Conservation (phyloP, 2,329 filamentous ascomycete species). For the Periglandula ipomoeae region DNA sequence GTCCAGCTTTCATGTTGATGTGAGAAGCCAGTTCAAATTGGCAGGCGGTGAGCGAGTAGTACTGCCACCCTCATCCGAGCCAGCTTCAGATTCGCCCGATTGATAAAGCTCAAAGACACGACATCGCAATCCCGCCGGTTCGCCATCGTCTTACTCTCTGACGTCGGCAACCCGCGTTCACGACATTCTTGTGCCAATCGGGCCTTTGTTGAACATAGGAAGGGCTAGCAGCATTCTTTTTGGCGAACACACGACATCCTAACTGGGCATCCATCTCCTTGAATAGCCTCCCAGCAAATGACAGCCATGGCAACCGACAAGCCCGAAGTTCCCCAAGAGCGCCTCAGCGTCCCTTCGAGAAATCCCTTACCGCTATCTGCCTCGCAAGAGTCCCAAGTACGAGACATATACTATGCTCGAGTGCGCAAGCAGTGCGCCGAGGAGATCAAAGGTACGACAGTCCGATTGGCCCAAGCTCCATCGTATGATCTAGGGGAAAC, state of each 20-base stretch:
- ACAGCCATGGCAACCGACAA: conserved; percentile 13
- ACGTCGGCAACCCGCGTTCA: too few relatives aligned
- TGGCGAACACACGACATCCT: too few relatives aligned
- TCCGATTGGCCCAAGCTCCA: too few relatives aligned
- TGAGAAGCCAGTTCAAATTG: background rate
- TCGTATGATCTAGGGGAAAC: too few relatives aligned
- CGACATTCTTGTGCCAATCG: too few relatives aligned
- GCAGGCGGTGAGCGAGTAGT: background rate
- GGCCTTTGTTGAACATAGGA: too few relatives aligned
- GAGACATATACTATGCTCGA: conserved; percentile 70
- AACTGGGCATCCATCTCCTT: too few relatives aligned
- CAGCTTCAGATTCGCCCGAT: background rate
- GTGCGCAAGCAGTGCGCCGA: conserved; percentile 67
- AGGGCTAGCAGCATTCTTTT: too few relatives aligned
- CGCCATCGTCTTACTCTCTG: background rate
- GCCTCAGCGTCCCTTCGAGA: conserved; percentile 45
- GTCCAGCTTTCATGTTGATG: too few relatives aligned
- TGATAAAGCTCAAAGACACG: background rate
- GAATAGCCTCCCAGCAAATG: background rate
- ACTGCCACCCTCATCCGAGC: background rate
- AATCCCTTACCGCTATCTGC: conserved; percentile 80
- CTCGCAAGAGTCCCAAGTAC: conserved; percentile 71
- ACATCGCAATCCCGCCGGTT: background rate
- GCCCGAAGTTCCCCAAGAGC: conserved; percentile 25
- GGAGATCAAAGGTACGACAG: conserved; percentile 67